Evolutionary conservation across 2,329 filamentous ascomycete species (phyloP).

Genomic region (Curvularia sp.): DNA sequence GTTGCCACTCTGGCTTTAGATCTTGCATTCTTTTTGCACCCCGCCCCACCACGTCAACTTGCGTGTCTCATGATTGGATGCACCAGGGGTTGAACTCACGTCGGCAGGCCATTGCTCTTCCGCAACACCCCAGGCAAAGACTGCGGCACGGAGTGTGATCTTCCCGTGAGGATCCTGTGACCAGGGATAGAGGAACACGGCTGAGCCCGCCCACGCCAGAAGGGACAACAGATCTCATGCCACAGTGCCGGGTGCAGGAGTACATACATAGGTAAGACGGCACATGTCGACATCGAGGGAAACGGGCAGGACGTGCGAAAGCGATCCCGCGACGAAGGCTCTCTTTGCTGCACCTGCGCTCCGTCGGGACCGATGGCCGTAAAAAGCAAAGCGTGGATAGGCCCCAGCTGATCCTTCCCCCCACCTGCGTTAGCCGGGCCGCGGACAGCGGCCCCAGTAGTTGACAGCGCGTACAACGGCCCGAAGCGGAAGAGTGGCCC

Average conservation of each 20-base stretch:
- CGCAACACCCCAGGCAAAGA: neutral
- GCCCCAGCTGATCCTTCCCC: neutral
- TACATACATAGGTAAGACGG: neutral
- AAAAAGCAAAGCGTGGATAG: neutral
- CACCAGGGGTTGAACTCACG: neutral
- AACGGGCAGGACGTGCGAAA: neutral
- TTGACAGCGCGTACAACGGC: slow-evolving; percentile 7
- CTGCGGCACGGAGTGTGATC: neutral
- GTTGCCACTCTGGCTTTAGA: neutral
- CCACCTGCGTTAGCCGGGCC: neutral
- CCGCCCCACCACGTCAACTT: neutral
- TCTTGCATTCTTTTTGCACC: slow-evolving; percentile 3
- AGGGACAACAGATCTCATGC: neutral
- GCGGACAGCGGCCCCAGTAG: neutral
- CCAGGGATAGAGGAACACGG: neutral
- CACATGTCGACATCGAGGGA: neutral
- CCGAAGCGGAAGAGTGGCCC: neutral
- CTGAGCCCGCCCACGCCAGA: neutral
- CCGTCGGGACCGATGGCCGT: neutral
- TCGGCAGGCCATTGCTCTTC: neutral
- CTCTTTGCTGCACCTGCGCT: neutral
- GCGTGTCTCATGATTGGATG: slow-evolving; percentile 1
- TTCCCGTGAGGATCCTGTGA: neutral
- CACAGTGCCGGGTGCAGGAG: neutral
- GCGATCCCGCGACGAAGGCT: neutral